Conservation (phyloP, 768 basidiomycete genomes). For the Lactarius evosmus region DNA sequence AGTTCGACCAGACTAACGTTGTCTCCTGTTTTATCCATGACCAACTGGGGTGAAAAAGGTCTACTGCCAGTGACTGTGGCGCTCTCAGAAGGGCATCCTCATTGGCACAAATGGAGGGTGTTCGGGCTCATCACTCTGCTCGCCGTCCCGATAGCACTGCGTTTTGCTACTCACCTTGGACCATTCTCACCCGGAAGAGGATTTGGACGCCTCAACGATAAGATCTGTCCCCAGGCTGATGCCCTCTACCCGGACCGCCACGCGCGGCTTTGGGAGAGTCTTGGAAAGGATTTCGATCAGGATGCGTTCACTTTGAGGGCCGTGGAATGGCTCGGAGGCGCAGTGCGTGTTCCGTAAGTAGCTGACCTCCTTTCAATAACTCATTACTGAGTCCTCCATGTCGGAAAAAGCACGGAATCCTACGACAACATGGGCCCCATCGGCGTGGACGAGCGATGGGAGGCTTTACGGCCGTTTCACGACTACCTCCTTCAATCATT, state of each 20-base stretch:
- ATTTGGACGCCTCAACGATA: background rate
- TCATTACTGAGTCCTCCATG: background rate
- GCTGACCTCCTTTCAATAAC: background rate
- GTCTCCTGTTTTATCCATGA: background rate
- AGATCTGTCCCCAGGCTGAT: constrained; percentile 31
- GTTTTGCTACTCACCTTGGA: background rate
- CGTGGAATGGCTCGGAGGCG: constrained; percentile 39
- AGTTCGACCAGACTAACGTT: background rate
- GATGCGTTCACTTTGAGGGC: constrained; percentile 37
- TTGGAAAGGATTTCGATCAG: constrained; percentile 35
- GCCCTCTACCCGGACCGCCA: constrained; percentile 35
- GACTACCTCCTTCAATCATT: constrained; percentile 50
- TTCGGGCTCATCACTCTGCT: background rate
- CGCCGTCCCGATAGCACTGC: background rate
- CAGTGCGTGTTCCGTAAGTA: constrained; percentile 41
- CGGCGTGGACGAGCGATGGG: constrained; percentile 48
- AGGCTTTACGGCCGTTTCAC: constrained; percentile 39
- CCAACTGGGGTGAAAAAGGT: background rate
- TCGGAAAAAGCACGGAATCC: constrained; percentile 44
- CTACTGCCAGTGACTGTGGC: background rate
- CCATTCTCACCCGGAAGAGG: background rate
- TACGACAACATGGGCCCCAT: constrained; percentile 49
- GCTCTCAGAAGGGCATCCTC: background rate
- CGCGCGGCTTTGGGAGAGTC: constrained; percentile 33
- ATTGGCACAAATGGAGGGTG: background rate